Evolutionary conservation across 257 asterid genomes (phyloP).

Genomic region (Solanum appendiculatum): DNA sequence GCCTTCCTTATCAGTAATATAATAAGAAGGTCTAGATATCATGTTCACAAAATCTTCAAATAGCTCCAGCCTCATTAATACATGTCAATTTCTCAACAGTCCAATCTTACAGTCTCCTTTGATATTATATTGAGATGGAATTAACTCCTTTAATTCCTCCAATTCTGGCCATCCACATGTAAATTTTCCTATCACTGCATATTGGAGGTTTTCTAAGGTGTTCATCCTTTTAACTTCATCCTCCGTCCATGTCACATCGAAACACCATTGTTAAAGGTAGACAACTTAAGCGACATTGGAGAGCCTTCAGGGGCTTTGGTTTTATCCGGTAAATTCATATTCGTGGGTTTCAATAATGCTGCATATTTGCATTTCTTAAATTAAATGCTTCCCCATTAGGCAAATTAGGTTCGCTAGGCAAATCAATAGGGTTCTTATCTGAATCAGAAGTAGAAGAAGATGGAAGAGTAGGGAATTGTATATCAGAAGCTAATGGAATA

Average conservation of each 20-base stretch:
- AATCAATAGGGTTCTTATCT: not conserved
- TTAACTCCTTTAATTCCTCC: not conserved
- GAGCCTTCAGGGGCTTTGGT: not conserved
- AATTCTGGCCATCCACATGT: not conserved
- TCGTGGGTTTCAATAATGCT: not conserved
- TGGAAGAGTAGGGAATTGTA: not conserved
- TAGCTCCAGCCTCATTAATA: not conserved
- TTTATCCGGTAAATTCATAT: not conserved
- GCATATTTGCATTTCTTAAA: not conserved
- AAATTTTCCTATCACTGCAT: not conserved
- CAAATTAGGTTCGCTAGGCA: not conserved
- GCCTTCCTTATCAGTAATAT: not conserved
- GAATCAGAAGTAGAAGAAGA: not conserved
- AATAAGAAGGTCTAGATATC: not conserved
- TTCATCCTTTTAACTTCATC: not conserved
- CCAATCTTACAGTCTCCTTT: not conserved
- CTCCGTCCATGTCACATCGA: not conserved
- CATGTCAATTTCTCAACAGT: not conserved
- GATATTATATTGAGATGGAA: not conserved
- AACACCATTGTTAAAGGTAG: too few relatives aligned
- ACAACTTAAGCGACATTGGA: too few relatives aligned
- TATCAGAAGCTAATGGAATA: not conserved
- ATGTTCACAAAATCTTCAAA: not conserved
- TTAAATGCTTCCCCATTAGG: not conserved
- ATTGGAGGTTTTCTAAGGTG: not conserved